Evolutionary conservation across 139 green algal genomes (phyloP), one percentile per base, ranked within the genome.

Genomic region (Astrephomene gubernaculifera): DNA sequence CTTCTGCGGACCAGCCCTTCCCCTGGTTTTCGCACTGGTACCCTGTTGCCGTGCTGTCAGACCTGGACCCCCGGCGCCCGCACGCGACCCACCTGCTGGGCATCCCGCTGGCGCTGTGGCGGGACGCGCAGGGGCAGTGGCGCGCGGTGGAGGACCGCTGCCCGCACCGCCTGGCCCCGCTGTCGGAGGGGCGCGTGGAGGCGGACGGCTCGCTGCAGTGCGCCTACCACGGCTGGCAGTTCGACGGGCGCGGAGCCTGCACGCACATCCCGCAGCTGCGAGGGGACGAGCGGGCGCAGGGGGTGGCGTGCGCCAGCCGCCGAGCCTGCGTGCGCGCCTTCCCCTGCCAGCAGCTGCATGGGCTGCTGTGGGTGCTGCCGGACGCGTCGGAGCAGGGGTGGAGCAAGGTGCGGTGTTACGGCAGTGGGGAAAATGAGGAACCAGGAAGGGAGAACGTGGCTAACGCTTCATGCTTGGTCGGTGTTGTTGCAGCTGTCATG

Each of bases 201-300:
- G 29, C 35, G 10, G 89, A 92, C 69, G 89, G 86, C 57, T 87
- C 65, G 14, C 86, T 92, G 63, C 52, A 89, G 81, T 92, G 89
- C 75, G 70, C 84, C 41, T 92, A 92, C 63, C 89, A 92, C 70
- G 89, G 72, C 17, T 92, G 89, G 89, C 54, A 74, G 44, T 92
- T 92, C 68, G 31, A 87, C 63, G 81, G 73, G 27, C 4, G 67
- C 8, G 86, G 89, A 27, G 74, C 60, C 9, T 92, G 89, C 82
- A 88, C 70, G 5, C 57, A 70, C 86, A 88, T 90, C 39, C 89
- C 89, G 12, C 89, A 92, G 83, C 65, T 78, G 29, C n/a, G 61
- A 17, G 45, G 36, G 33, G 79, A 75, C 64, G 64, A 72, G 21
- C 73, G 73, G 76, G 76, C 76, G n/a, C 60, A 74, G 60, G 14